Evolutionary conservation across 1,139 yeast species (phyloP).

Genomic region (Eremothecium gossypii): DNA sequence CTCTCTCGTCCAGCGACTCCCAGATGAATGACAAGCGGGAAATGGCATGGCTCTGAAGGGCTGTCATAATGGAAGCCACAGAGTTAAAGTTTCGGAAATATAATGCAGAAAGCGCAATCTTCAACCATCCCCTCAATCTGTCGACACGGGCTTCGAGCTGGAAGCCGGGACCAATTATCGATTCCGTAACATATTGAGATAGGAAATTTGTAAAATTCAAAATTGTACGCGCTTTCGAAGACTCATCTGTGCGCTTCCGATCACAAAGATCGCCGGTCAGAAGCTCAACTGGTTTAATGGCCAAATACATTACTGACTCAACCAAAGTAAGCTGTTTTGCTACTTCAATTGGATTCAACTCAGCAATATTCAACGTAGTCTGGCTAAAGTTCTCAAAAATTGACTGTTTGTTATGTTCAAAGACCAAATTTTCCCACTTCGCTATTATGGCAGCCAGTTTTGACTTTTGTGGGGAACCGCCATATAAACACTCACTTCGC

Average conservation of each 20-base stretch:
- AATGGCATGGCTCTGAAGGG: slow-evolving; percentile 73
- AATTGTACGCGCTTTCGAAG: slow-evolving; percentile 64
- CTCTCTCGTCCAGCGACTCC: slow-evolving; percentile 57
- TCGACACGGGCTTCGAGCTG: slow-evolving; percentile 31
- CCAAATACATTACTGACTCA: slow-evolving; percentile 63
- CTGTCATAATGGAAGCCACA: slow-evolving; percentile 77
- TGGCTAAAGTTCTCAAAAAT: slow-evolving; percentile 3
- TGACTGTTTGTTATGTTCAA: neutral
- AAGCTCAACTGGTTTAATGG: slow-evolving; percentile 63
- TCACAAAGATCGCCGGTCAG: slow-evolving; percentile 55
- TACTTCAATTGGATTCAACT: slow-evolving; percentile 68
- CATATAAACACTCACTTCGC: slow-evolving; percentile 1
- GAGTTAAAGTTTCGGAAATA: slow-evolving; percentile 79
- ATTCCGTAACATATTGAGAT: slow-evolving; percentile 75
- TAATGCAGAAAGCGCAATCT: slow-evolving; percentile 71
- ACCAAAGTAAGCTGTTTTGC: slow-evolving; percentile 80
- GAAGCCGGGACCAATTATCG: slow-evolving; percentile 49
- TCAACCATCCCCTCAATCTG: slow-evolving; percentile 73
- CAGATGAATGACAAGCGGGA: slow-evolving; percentile 61
- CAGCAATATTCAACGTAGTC: slow-evolving; percentile 43
- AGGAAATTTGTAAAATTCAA: slow-evolving; percentile 69
- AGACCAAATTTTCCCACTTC: slow-evolving; percentile 12
- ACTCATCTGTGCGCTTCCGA: slow-evolving; percentile 52
- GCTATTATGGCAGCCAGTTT: slow-evolving; percentile 9
- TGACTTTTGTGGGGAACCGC: slow-evolving; percentile 4